Base-by-base conservation (phyloP, 2,329 filamentous ascomycete species). In the Sarocladium oryzae region DNA sequence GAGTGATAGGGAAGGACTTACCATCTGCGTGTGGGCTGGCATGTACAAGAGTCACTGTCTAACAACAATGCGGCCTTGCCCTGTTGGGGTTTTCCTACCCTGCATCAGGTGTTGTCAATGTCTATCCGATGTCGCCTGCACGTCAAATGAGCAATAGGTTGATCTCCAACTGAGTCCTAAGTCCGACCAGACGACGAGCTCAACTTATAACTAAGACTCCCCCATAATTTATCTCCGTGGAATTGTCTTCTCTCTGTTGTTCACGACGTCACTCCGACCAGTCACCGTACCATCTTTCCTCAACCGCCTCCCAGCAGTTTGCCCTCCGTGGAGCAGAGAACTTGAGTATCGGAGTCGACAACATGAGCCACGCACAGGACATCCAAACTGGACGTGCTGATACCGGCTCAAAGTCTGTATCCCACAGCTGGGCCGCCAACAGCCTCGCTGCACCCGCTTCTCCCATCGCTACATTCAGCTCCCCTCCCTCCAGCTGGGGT, bases 401-500 rank as follows among this genome's bases (percentile, higher is more conserved):
- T 18, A 11, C 32, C 18, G 21, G 30, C 32, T 9, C 30, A 24
- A 49, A 32, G 15, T 36, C 46, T 8, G 46, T 36, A 9, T 48
- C 43, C 16, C 10, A 49, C 32, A 49, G 46, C 30, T 49, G 30
- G 30, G 32, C 33, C 18, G 24, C 46, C 46, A 36, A 49, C 46
- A 49, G 32, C 32, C 43, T 48, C 16, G 33, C 30, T 26, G 23
- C 33, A 26, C 30, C 46, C 13, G 46, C 46, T 26, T 49, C 46
- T 32, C 46, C 46, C 46, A 49, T 49, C 20, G 46, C 46, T 7
- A 49, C 30, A 10, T 37, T 49, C 32, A 49, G 46, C 32, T 49
- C 46, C 11, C 46, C 46, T 13, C 46, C 46, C 5, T 78, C 83
- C 53, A 86, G 84, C 71, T 79, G 79, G 70, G 65, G 74, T 38